Conservation (phyloP, 2,329 filamentous ascomycete genomes). For the Fusarium coffeatum region DNA sequence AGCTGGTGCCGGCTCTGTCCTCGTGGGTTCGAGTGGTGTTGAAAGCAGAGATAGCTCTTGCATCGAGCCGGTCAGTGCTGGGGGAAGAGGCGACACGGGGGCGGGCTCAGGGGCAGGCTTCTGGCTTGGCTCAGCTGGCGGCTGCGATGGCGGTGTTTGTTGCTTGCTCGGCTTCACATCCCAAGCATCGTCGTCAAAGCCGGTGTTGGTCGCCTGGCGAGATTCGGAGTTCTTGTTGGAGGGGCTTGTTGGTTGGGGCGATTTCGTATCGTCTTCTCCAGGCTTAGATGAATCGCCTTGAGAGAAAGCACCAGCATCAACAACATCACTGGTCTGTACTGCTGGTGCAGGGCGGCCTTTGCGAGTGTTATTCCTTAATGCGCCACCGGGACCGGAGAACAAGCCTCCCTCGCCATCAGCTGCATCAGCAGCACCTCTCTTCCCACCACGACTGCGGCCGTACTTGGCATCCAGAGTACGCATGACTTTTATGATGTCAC, state of each 20-base stretch:
- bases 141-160: constrained; percentile 39
- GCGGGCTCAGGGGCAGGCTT: constrained; percentile 43
- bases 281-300: constrained; percentile 58
- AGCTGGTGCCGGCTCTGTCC: constrained; percentile 51
- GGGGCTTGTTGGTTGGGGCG: constrained; percentile 39
- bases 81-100: constrained; percentile 48
- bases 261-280: constrained; percentile 38
- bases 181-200: constrained; percentile 98
- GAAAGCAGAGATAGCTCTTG: constrained; percentile 66
- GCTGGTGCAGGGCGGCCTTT: constrained; percentile 89
- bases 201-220: constrained; percentile 54
- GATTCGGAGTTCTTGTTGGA: constrained; percentile 49
- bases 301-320: constrained; percentile 88
- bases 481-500: constrained; percentile 96
- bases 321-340: constrained; percentile 85
- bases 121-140: constrained; percentile 26
- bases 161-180: constrained; percentile 87
- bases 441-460: constrained; percentile 64
- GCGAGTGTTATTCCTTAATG: constrained; percentile 91
- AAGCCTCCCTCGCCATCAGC: constrained; percentile 76
- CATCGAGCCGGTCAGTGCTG: constrained; percentile 74
- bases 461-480: constrained; percentile 86
- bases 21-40: constrained; percentile 65
- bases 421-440: constrained; percentile 56
- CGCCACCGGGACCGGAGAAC: constrained; percentile 93